Base-by-base conservation (phyloP, 345 rosid species). In the Eucalyptus regnans region DNA sequence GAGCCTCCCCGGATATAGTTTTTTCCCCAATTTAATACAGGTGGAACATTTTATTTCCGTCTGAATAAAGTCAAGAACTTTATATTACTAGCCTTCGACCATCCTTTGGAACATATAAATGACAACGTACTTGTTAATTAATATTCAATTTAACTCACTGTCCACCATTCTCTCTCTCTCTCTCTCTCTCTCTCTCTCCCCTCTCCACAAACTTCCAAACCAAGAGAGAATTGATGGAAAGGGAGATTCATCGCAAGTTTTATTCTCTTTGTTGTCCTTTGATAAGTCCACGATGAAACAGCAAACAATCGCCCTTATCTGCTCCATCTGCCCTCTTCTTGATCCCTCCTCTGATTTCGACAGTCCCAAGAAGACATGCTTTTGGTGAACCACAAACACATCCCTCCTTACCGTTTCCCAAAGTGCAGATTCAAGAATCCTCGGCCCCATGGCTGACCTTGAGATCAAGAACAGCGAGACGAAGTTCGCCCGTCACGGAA, bases 181-280 rank as follows among this genome's bases (percentile, higher is more conserved):
- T 88, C 44, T 91, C 83, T 89, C 87, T 84, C 58, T 91, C 90
- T 90, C 86, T 89, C 90, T 85, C 85, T 49, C 95, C 91, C 87
- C 85, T 66, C 95, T 92, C 88, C 95, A 93, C 96, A 94, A 96
- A 93, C 96, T 94, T 94, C 97, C 97, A 95, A 97, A 96, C 96
- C 83, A 41, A 89, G 93, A 92, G 98, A 93, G 97, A 95, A 95
- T 94, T 94, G 94, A 94, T 93, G 94, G 98, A 96, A 95, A 95
- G 96, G 93, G 94, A 92, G 98, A 93, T 93, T 94, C 93, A 76
- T 76, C 7, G 90, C 93, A 88, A 91, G 91, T 86, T 92, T 92
- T 91, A 89, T 94, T 92, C 91, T 91, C 87, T 90, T 89, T 85
- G 89, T 93, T 91, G 92, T 86, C 87, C 66, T 76, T 44, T 76